These are phyloP conservation scores for Haplographium delicatum DNA, from an alignment of 495 filamentous ascomycete genomes.

Conservation along the genomic window DNA sequence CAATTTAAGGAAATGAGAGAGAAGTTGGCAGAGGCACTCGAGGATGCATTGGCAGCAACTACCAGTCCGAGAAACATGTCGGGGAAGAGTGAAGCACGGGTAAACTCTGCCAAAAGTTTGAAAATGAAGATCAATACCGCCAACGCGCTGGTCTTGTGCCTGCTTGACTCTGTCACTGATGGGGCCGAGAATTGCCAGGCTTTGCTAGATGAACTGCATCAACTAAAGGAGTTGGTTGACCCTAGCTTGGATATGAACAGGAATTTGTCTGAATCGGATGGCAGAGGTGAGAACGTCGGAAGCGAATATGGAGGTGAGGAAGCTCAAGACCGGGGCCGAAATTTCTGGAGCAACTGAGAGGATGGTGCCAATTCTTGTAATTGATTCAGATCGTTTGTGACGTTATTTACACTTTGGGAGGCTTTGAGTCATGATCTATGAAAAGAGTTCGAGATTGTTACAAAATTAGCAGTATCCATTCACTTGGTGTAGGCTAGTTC, in stretches of 20 bases:
- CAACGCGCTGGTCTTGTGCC: not conserved
- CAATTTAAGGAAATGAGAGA: constrained; percentile 20
- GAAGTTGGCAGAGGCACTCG: constrained; percentile 6
- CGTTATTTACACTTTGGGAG: too few relatives aligned
- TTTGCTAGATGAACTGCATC: constrained; percentile 9
- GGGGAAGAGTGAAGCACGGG: constrained; percentile 8
- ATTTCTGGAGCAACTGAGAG: too few relatives aligned
- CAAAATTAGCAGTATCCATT: constrained; percentile 28
- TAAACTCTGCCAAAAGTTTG: constrained; percentile 17
- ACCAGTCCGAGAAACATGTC: not conserved
- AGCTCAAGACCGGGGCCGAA: too few relatives aligned
- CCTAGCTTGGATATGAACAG: constrained; percentile 9
- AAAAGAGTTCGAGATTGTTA: too few relatives aligned
- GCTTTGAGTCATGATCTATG: too few relatives aligned
- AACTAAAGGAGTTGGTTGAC: constrained; percentile 8
- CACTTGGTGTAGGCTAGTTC: not conserved
- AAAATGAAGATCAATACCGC: constrained; percentile 12
- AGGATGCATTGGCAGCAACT: constrained; percentile 14
- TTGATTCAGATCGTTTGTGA: too few relatives aligned
- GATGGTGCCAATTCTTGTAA: too few relatives aligned
- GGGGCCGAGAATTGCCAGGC: constrained; percentile 10
- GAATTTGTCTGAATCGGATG: not conserved
- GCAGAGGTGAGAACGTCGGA: not conserved
- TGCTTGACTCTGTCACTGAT: constrained; percentile 2
- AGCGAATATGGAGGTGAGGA: too few relatives aligned